A percentile compares a stretch with the other conserved stretches of the same genome.
Conservation (phyloP, 2,329 filamentous ascomycete genomes). For the Exophiala oligosperma region DNA sequence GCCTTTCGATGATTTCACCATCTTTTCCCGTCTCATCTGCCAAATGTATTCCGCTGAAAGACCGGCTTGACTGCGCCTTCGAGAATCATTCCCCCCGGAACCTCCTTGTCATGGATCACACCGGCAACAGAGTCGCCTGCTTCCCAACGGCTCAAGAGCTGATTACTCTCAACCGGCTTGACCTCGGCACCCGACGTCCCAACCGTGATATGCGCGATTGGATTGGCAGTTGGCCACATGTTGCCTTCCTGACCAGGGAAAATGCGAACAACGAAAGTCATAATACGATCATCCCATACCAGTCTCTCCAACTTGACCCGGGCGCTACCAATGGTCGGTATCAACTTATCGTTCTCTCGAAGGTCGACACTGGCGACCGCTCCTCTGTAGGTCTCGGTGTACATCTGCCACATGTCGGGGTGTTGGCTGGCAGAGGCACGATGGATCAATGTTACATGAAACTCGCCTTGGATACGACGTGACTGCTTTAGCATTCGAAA, state of each 20-base stretch:
- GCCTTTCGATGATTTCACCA: neutral
- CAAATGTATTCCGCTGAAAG: conserved; percentile 35
- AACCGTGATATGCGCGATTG: conserved; percentile 82
- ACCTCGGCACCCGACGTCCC: conserved; percentile 73
- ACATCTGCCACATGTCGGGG: conserved; percentile 73
- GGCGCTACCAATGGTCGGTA: conserved; percentile 36
- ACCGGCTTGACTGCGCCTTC: conserved; percentile 56
- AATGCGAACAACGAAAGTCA: conserved; percentile 85
- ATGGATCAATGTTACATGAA: conserved; percentile 95
- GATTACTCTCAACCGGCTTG: conserved; percentile 95
- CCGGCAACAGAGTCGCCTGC: conserved; percentile 51
- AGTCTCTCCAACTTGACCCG: conserved; percentile 62
- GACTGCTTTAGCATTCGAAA: conserved; percentile 73
- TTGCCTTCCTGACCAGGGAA: conserved; percentile 47
- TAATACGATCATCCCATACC: conserved; percentile 82
- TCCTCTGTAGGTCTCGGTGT: conserved; percentile 59
- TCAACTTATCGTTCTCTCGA: conserved; percentile 30
- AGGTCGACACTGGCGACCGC: conserved; percentile 30
- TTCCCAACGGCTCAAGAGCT: conserved; percentile 74
- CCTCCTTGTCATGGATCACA: conserved; percentile 52
- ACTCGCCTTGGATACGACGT: conserved; percentile 76
- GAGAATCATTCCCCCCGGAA: conserved; percentile 57
- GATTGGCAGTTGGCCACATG: conserved; percentile 71
- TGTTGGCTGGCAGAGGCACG: conserved; percentile 62
- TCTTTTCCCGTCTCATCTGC: neutral